phyloP scores from a whole-genome alignment of 2,329 filamentous ascomycete genomes.

The Grosmannia huntii region DNA sequence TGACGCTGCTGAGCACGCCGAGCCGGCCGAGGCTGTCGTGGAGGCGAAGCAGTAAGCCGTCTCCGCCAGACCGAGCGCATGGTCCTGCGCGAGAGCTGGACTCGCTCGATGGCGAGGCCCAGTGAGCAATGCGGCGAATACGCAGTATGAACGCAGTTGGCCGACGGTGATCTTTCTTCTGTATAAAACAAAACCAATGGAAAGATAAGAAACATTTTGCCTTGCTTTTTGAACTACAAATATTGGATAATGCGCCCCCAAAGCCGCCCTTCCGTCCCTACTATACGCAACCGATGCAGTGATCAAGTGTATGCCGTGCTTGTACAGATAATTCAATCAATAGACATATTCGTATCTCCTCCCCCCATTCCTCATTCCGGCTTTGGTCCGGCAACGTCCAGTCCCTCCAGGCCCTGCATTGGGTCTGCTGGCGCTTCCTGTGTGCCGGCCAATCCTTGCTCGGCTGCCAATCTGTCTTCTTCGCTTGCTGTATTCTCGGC shows the following conservation, averaged over 20 bases:
- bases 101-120: neutral
- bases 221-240: neutral
- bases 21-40: neutral
- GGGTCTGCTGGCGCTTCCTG: constrained; percentile 57
- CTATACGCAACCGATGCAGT: neutral
- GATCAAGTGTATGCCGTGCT: neutral
- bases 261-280: neutral
- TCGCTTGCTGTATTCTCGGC: constrained; percentile 77
- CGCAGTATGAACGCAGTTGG: neutral
- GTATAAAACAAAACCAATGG: constrained; percentile 1
- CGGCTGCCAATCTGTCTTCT: constrained; percentile 54
- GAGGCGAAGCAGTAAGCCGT: constrained; percentile 2
- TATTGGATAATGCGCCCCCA: neutral
- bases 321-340: neutral
- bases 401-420: constrained; percentile 87
- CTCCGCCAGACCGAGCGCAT: too few relatives aligned
- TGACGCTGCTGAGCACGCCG: neutral
- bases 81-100: neutral
- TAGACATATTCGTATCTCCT: neutral
- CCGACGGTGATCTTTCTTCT: neutral
- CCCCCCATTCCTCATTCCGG: constrained; percentile 53
- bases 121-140: neutral
- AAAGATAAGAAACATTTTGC: neutral
- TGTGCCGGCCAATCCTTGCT: constrained; percentile 35
- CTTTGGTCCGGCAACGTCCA: constrained; percentile 90